Evolutionary conservation across 306 rosid genomes (phyloP).

Genomic region (Vicia faba): DNA sequence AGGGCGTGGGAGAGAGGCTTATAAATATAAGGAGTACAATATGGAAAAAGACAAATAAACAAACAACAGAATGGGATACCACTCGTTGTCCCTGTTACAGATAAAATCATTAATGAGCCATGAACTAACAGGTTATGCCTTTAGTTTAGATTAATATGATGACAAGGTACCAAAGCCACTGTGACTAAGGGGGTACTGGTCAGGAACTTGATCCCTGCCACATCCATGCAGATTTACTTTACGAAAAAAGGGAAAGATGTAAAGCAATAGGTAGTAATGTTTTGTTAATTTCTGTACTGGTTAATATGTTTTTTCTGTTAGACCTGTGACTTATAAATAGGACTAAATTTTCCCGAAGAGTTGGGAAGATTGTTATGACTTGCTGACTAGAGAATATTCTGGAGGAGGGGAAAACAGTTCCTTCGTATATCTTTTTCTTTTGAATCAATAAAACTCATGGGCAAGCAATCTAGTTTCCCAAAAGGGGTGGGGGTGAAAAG

Average conservation of each 20-base stretch:
- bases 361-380: no score
- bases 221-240: not conserved
- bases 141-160: not conserved
- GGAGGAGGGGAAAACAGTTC: no score
- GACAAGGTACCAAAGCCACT: not conserved
- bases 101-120: not conserved
- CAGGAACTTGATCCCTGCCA: not conserved
- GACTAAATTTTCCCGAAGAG: no score
- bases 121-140: slow-evolving; percentile 3
- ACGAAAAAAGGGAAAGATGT: no score
- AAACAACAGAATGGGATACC: slow-evolving; percentile 1
- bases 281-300: no score
- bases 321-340: no score
- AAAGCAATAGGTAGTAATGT: no score
- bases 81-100: not conserved
- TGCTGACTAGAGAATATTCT: no score
- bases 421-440: no score
- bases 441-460: not conserved
- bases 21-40: not conserved
- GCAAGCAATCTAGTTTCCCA: not conserved
- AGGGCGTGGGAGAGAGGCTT: not conserved
- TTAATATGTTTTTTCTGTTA: no score
- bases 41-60: not conserved
- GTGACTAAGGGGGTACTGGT: not conserved
- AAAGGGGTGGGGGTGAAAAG: not conserved